Percentiles rank a stretch among this genome's conserved stretches.
Evolutionary conservation across 768 basidiomycete species (phyloP).

Genomic region (Trametes cingulata): DNA sequence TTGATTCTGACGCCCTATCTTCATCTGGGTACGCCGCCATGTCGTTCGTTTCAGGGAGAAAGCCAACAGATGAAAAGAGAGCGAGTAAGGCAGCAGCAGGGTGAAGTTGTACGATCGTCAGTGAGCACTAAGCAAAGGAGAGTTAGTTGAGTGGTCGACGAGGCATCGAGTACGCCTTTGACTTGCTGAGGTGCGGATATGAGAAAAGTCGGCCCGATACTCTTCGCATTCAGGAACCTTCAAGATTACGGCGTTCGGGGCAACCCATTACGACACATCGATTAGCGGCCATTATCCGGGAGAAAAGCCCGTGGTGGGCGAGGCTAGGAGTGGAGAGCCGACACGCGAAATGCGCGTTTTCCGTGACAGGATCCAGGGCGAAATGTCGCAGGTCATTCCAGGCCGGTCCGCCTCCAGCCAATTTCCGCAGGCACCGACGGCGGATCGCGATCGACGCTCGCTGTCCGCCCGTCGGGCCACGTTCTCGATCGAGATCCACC

Average conservation of each 20-base stretch:
- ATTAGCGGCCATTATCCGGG: no score
- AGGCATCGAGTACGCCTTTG: no score
- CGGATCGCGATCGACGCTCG: constrained; percentile 3
- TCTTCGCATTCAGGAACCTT: no score
- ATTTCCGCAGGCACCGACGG: background rate
- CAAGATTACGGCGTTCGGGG: background rate
- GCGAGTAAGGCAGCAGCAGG: background rate
- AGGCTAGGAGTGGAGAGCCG: background rate
- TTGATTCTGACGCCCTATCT: constrained; percentile 1
- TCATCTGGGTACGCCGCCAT: background rate
- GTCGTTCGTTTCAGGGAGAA: background rate
- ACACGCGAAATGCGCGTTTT: background rate
- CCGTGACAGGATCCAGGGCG: background rate
- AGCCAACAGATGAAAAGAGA: background rate
- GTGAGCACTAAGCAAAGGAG: no score
- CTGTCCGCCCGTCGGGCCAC: constrained; percentile 1
- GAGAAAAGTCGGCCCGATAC: no score
- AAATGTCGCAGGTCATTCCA: background rate
- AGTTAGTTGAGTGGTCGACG: no score
- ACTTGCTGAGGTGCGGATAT: no score
- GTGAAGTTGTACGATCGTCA: background rate
- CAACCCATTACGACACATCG: background rate
- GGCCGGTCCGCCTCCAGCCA: background rate
- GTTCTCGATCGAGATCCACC: constrained; percentile 3
- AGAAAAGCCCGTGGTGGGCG: no score